Base-by-base conservation (phyloP, 768 basidiomycete genomes). In the Rubroboletus pulcherrimus region DNA sequence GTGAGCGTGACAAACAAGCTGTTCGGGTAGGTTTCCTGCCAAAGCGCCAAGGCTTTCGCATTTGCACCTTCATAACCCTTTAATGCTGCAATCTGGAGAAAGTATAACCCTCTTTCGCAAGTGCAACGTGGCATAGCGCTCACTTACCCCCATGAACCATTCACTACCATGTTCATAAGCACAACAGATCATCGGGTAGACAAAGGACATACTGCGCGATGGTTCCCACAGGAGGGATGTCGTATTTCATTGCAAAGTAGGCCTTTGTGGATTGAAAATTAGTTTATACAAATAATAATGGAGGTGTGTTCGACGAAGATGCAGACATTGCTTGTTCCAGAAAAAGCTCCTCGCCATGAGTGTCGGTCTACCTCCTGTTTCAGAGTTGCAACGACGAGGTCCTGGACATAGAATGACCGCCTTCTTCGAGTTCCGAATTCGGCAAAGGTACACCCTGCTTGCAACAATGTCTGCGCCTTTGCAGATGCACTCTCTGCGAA, bases 81-180 rank as follows among this genome's bases (percentile, higher is more conserved):
- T 61, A 92, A 62, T 1, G 96, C 93, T 5, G 86, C 93, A 45
- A 95, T 78, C 90, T 92, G 62, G 43, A 56, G 8, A 47, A 38
- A 42, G 45, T 34, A 31, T 56, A 14, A 29, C 31, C 9, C 33
- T 2, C 21, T n/a, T 35, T 30, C 9, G 19, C 12, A 4, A 15
- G 19, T 35, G 14, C 21, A 19, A 46, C 10, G 5, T 31, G 8
- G 6, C 21, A 34, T 1, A 10, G 31, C 24, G 66, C 81, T 71
- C 72, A 88, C 90, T 71, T 73, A 88, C 90, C 52, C 84, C 91
- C 91, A 93, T 93, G 66, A 89, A 90, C 91, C 91, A 93, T 74
- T 93, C 91, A 67, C 91, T 89, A 55, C 17, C 48, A 21, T 52
- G 46, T 7, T 35, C 49, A 49, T 59, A n/a, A 63, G 55, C 30